Evolutionary conservation across 345 rosid genomes (phyloP), one percentile per base, ranked within the genome.

Genomic region (Lepidium didymum): DNA sequence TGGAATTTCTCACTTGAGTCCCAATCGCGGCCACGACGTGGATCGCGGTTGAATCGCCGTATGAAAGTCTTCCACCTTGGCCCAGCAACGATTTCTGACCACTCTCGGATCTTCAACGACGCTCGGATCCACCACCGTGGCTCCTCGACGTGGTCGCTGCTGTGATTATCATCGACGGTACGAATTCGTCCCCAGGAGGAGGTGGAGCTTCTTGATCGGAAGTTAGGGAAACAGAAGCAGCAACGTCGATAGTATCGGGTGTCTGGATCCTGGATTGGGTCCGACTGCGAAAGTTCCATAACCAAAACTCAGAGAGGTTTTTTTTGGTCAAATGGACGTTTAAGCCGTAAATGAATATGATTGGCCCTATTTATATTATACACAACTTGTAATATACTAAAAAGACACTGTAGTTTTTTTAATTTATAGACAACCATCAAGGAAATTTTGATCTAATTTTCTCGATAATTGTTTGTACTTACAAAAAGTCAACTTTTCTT

Each of bases 1-100:
- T 85, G 95, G 74, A 79, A 87, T 55, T 78, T 76, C 46, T 89
- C 96, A 23, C 79, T 81, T 33, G 84, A 70, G 31, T 77, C 53
- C 77, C 77, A 73, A 25, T 73, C 62, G 42, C 73, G 73, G 4
- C 77, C 77, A 13, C 73, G 77, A 2, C 77, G 62, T 49, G 64
- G 68, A 69, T 58, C 87, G 67, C 96, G 78, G 67, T 89, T 94
- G 67, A 94, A 91, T 44, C 96, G 67, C 56, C 99, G 73, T 14
- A 94, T 89, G 79, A 94, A 94, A 16, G 96, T 94, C 76, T 94
- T 94, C 99, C 97, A 94, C 63, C 74, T 81, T 8, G 99, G 99
- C 0, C 99, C 97, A n/a, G 96, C 99, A 6, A 82, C 87, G 85
- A 94, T 76, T 79, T 91, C 97, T 1, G 99, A 91, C 97, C 96